Conservation (phyloP, 805 yeast species). For the Candida orba region DNA sequence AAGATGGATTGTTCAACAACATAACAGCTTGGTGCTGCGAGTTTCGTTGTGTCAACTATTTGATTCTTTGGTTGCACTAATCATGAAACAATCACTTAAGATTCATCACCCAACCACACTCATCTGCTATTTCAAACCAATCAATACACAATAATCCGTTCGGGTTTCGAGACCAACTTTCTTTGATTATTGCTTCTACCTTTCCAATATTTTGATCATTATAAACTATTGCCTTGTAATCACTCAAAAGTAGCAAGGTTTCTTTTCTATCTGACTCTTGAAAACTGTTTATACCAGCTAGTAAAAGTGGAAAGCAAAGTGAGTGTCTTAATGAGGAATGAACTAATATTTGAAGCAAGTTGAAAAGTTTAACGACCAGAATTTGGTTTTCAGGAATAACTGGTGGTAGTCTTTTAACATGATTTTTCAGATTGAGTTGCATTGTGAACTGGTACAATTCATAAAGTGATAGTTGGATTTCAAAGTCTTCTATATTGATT, state of each 20-base stretch:
- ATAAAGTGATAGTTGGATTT: constrained; percentile 2
- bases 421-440: neutral
- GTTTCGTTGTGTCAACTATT: too few species aligned
- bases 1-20: too few species aligned
- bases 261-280: constrained; percentile 3
- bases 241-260: neutral
- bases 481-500: constrained; percentile 2
- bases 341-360: constrained; percentile 2
- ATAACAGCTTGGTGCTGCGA: too few species aligned
- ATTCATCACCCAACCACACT: neutral
- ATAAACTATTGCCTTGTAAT: neutral
- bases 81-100: neutral
- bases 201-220: neutral
- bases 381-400: constrained; percentile 2
- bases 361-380: neutral
- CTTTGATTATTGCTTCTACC: neutral
- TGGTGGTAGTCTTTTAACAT: constrained; percentile 1
- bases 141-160: constrained; percentile 1
- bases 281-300: neutral
- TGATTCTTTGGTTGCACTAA: too few species aligned
- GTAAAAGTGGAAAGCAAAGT: neutral
- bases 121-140: constrained; percentile 1
- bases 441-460: constrained; percentile 1
- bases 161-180: constrained; percentile 1
- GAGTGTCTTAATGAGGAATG: constrained; percentile 1